These are phyloP conservation scores for Conticribra weissflogii DNA, from an alignment of 108 stramenopile genomes.

Conservation along the genomic window DNA sequence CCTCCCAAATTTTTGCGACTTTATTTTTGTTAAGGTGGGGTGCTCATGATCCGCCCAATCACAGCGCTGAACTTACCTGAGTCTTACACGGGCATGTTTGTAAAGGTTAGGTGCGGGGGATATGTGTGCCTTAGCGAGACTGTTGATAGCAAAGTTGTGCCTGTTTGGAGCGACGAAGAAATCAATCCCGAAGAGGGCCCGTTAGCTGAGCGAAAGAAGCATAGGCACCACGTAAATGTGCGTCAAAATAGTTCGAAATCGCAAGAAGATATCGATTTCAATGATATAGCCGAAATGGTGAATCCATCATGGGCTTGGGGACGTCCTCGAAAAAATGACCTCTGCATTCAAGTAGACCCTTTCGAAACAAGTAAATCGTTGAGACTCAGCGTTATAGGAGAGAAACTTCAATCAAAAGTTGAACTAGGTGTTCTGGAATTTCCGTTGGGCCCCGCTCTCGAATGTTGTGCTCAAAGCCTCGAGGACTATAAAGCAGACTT, in stretches of 20 bases:
- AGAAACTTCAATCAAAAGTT: constrained; percentile 61
- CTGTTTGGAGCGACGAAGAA: constrained; percentile 59
- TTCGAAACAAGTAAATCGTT: constrained; percentile 84
- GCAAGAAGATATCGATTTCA: constrained; percentile 8
- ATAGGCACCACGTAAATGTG: neutral
- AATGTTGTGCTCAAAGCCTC: constrained; percentile 63
- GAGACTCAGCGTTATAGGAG: constrained; percentile 77
- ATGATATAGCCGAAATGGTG: constrained; percentile 36
- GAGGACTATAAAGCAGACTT: constrained; percentile 30
- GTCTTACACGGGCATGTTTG: constrained; percentile 70
- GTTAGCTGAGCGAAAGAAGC: too few relatives aligned
- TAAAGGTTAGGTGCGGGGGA: constrained; percentile 56
- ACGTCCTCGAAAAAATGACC: constrained; percentile 56
- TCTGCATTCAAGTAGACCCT: constrained; percentile 73
- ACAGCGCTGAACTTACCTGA: constrained; percentile 83
- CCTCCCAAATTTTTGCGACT: neutral
- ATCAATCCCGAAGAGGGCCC: too few relatives aligned
- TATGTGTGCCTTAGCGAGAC: constrained; percentile 43
- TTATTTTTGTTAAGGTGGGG: constrained; percentile 1
- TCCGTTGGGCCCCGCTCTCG: constrained; percentile 69
- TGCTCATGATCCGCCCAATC: constrained; percentile 78
- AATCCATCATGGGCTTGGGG: constrained; percentile 43
- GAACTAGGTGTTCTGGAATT: constrained; percentile 83
- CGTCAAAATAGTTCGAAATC: constrained; percentile 1
- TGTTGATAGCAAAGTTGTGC: constrained; percentile 77